Evolutionary conservation across 169 alveolate genomes (phyloP).

Genomic region (Sarcocystis neurona): DNA sequence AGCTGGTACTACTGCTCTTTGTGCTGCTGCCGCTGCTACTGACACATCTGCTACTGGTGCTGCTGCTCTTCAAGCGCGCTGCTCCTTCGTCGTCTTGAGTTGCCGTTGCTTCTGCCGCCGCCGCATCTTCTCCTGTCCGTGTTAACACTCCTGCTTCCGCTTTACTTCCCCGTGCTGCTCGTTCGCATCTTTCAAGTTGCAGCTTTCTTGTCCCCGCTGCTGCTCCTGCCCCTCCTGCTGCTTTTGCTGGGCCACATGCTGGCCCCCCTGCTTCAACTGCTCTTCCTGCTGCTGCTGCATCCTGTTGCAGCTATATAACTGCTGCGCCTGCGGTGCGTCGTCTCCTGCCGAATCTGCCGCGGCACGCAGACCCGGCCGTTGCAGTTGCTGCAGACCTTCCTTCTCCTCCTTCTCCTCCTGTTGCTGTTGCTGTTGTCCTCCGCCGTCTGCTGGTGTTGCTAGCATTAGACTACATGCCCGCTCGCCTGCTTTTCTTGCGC

Average conservation of each 20-base stretch:
- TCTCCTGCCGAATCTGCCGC: no score
- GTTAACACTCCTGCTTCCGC: background rate
- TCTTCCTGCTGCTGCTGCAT: background rate
- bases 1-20: no score
- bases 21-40: no score
- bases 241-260: background rate
- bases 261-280: background rate
- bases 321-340: background rate
- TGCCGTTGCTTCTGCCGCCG: conserved; percentile 14
- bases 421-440: no score
- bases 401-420: no score
- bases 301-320: background rate
- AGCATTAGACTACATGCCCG: no score
- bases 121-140: background rate
- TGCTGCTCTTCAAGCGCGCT: background rate
- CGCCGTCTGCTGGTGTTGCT: no score
- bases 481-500: no score
- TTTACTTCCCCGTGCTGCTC: background rate
- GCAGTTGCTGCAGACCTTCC: no score
- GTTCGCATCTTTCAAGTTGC: background rate
- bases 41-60: background rate
- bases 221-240: background rate
- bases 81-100: background rate
- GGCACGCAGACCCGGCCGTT: no score
- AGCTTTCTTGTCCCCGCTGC: background rate